Percentiles rank a stretch among this genome's conserved stretches.
Conservation (phyloP, 768 basidiomycete genomes). For the Mycena floridula region DNA sequence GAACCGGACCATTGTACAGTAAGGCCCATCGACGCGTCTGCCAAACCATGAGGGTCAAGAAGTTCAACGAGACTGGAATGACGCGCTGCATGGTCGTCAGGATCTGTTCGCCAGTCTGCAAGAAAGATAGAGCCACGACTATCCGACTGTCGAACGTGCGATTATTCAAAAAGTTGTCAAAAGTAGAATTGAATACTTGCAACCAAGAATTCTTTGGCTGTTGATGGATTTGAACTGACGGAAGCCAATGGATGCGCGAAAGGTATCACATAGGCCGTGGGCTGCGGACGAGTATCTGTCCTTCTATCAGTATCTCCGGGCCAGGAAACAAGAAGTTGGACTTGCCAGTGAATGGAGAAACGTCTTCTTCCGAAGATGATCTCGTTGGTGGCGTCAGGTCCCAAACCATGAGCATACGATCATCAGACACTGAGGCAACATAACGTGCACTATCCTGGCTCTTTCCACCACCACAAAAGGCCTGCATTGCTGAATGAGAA, state of each 20-base stretch:
- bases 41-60: conserved; percentile 59
- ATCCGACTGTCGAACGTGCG: conserved; percentile 44
- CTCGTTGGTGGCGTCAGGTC: conserved; percentile 61
- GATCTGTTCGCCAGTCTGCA: conserved; percentile 80
- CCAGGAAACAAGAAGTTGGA: conserved; percentile 35
- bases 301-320: conserved; percentile 22
- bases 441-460: conserved; percentile 64
- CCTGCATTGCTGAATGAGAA: too few relatives aligned
- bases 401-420: conserved; percentile 85
- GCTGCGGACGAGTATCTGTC: conserved; percentile 46
- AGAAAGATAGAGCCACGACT: conserved; percentile 67
- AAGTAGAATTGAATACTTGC: too few relatives aligned
- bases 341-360: too few relatives aligned
- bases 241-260: conserved; percentile 69
- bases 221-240: conserved; percentile 64
- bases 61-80: conserved; percentile 66
- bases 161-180: too few relatives aligned
- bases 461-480: conserved; percentile 74
- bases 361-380: too few relatives aligned
- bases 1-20: conserved; percentile 47
- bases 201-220: conserved; percentile 75
- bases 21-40: conserved; percentile 42
- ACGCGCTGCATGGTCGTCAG: conserved; percentile 47
- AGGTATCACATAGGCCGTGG: conserved; percentile 69
- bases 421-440: conserved; percentile 83